phyloP scores from a whole-genome alignment of 2,329 filamentous ascomycete genomes.

The Aspergillus aculeatus region DNA sequence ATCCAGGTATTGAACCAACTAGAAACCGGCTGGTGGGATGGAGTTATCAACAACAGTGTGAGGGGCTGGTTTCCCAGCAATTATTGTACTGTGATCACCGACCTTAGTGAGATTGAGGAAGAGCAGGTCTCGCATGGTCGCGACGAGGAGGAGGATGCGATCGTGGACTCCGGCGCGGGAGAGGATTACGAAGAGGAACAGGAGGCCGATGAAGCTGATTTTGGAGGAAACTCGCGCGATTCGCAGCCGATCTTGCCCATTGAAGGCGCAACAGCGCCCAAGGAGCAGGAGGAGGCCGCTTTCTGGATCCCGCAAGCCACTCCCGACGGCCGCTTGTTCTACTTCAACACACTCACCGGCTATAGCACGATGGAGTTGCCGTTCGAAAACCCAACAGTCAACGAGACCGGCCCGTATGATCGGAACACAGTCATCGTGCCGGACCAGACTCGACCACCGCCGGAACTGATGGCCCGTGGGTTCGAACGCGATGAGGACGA shows the following conservation, averaged over 20 bases:
- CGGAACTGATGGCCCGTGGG: constrained; percentile 86
- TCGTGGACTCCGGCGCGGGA: constrained; percentile 53
- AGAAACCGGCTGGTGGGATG: constrained; percentile 99
- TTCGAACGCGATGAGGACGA: constrained; percentile 83
- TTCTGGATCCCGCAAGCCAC: constrained; percentile 99
- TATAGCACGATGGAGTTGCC: constrained; percentile 93
- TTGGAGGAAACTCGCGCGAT: constrained; percentile 65
- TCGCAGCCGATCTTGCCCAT: constrained; percentile 62
- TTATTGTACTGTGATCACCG: constrained; percentile 85
- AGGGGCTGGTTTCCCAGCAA: constrained; percentile 99
- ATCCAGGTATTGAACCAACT: constrained; percentile 98
- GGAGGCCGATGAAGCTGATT: constrained; percentile 67
- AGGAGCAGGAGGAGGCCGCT: constrained; percentile 79
- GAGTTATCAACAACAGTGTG: constrained; percentile 84
- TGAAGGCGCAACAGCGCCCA: constrained; percentile 60
- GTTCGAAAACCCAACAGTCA: constrained; percentile 79
- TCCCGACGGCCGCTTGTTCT: constrained; percentile 86
- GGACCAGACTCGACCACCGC: constrained; percentile 83
- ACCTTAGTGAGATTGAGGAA: constrained; percentile 70
- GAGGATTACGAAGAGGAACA: constrained; percentile 63
- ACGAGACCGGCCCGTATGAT: constrained; percentile 83
- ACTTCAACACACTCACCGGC: constrained; percentile 97
- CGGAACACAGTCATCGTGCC: constrained; percentile 85
- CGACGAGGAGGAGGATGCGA: constrained; percentile 54
- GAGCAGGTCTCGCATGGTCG: constrained; percentile 55